phyloP scores from a whole-genome alignment of 495 filamentous ascomycete genomes.

The Aspergillus homomorphus region DNA sequence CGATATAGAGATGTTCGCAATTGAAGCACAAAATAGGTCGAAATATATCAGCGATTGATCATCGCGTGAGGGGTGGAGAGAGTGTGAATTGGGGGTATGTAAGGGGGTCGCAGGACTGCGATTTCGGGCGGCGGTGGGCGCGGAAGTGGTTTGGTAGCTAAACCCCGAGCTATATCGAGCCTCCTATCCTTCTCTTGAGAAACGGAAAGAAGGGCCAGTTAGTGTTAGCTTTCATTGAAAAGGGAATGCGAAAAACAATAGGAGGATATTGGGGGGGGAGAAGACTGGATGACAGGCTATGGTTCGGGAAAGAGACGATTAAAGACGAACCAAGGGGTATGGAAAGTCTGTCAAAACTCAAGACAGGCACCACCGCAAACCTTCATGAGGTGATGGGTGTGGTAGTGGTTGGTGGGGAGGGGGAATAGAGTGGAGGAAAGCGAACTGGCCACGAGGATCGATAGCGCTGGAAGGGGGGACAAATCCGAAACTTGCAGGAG shows the following conservation, averaged over 20 bases:
- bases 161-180: not conserved
- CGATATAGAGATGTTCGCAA: not conserved
- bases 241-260: not conserved
- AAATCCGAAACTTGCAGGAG: no score
- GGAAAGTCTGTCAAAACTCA: not conserved
- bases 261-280: not conserved
- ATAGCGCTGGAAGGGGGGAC: not conserved
- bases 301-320: not conserved
- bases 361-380: not conserved
- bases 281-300: not conserved
- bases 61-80: constrained; percentile 17
- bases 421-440: not conserved
- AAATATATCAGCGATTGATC: constrained; percentile 14
- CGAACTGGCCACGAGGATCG: not conserved
- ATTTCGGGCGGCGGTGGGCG: no score
- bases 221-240: no score
- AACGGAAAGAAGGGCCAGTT: no score
- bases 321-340: not conserved
- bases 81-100: not conserved
- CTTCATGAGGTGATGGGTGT: not conserved
- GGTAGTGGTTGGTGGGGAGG: not conserved
- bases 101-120: not conserved
- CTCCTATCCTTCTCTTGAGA: not conserved
- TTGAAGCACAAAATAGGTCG: constrained; percentile 6
- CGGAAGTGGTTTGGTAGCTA: not conserved